Evolutionary conservation across 148 eudicot species (phyloP), one percentile per base, ranked within the genome.

Genomic region (Fagopyrum tataricum): DNA sequence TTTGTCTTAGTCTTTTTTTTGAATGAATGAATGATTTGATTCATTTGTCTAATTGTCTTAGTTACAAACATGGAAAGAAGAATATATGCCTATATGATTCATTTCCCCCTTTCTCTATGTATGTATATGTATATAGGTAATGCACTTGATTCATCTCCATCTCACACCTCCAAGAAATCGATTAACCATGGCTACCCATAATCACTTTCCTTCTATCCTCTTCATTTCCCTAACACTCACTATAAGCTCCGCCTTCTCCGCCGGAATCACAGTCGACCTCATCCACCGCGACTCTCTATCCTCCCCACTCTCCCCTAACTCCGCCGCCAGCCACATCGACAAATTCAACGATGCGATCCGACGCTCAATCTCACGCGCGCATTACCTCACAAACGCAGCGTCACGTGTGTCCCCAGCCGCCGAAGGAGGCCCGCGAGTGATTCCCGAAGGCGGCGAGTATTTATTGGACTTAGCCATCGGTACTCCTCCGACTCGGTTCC

Each of bases 401-500:
- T 7, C 44, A 31, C 2, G 37, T 0, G 37, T 31, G 37, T 31
- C 37, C 37, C 37, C 37, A 31, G 37, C 37, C 37, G 37, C 37
- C 37, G 1, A 31, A 31, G 37, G 37, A 0, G 13, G 67, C 1
- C 26, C 84, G 14, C 23, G 49, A 0, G 14, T 78, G n/a, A 66
- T 62, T 7, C 51, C 83, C 1, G 64, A 17, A 17, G 48, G 42
- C 2, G 85, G 85, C 15, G 86, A 81, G 3, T 85, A 85, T 52
- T 70, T 83, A 0, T 75, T 85, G 82, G 72, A 66, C 1, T 3
- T 78, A 7, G 26, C 61, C 20, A 71, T 83, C 7, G 86, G 86
- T 0, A 79, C 78, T 49, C 86, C 86, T 3, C 81, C 84, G 0
- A 14, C 75, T 0, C 61, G 73, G 3, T 42, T 69, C 13, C 67